Evolutionary conservation across 2,329 filamentous ascomycete species (phyloP).

Genomic region (Fusarium nanum): DNA sequence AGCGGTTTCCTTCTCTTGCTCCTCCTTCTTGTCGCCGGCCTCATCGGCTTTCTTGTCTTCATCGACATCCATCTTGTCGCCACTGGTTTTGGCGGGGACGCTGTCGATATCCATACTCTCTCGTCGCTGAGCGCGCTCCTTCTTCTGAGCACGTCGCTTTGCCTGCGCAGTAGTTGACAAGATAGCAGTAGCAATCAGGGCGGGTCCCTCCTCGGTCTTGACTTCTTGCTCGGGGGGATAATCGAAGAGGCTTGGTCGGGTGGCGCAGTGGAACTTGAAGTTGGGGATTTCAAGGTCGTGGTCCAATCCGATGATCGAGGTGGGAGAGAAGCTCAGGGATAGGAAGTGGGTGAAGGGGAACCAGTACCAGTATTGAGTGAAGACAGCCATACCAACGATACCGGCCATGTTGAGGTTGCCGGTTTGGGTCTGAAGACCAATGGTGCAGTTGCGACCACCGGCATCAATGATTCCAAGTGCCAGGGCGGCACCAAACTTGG

Average conservation of each 20-base stretch:
- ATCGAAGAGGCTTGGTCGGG: constrained; percentile 94
- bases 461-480: constrained; percentile 98
- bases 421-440: constrained; percentile 95
- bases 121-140: constrained; percentile 87
- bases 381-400: constrained; percentile 97
- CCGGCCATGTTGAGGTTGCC: constrained; percentile 99
- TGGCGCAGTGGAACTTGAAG: constrained; percentile 96
- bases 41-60: constrained; percentile 68
- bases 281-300: constrained; percentile 92
- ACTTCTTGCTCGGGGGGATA: constrained; percentile 97
- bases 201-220: constrained; percentile 92
- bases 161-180: constrained; percentile 97
- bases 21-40: constrained; percentile 71
- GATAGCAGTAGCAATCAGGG: constrained; percentile 94
- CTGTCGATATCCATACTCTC: constrained; percentile 97
- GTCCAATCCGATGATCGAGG: constrained; percentile 93
- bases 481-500: constrained; percentile 95
- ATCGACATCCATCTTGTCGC: constrained; percentile 91
- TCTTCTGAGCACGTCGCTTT: constrained; percentile 92
- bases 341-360: constrained; percentile 99
- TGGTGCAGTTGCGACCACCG: constrained; percentile 97
- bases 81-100: constrained; percentile 67
- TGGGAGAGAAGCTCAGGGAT: constrained; percentile 95
- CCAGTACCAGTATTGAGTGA: constrained; percentile 99
- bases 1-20: constrained; percentile 68